Evolutionary conservation across 331 rosid genomes (phyloP), one percentile per base, ranked within the genome.

Genomic region (Cydonia oblonga): DNA sequence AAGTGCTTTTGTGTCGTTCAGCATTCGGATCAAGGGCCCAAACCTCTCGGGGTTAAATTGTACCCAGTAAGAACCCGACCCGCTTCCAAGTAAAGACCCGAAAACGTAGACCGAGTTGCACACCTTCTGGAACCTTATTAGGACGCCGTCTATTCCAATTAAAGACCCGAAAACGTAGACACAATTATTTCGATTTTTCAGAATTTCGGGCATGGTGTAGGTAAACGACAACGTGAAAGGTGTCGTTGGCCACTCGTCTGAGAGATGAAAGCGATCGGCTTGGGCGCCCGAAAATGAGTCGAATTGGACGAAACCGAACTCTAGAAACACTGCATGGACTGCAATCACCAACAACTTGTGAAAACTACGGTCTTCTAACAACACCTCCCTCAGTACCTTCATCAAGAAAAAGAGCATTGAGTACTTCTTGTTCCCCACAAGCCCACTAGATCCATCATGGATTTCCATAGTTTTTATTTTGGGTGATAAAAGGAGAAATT

Each of bases 281-380:
- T 3, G 44, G 44, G 81, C 66, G 13, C 87, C 85, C 3, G 86
- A 84, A 59, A 74, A 73, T 3, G 77, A 62, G 62, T 86, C 90
- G 15, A 78, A 80, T 44, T 71, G 70, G 35, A 89, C 85, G 24
- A 93, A 87, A n/a, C 98, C 96, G 20, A 96, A 91, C 73, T 93
- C 98, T n/a, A 85, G 70, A 52, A 93, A 62, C 59, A 85, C 86
- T 1, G 86, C 89, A 66, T 93, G 96, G 29, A 93, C 90, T 1
- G 84, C 82, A 51, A 72, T 64, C 18, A 89, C 79, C 76, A 88
- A 56, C 1, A 87, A 54, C 78, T 76, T 88, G 59, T 75, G 84
- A 76, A 81, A 81, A 53, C 53, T 75, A 18, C 78, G 70, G 33
- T 81, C 82, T 14, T 81, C 66, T 1, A 85, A 80, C 38, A 82